phyloP scores from a whole-genome alignment of 2,329 filamentous ascomycete species.

The Colletotrichum orchidophilum region DNA sequence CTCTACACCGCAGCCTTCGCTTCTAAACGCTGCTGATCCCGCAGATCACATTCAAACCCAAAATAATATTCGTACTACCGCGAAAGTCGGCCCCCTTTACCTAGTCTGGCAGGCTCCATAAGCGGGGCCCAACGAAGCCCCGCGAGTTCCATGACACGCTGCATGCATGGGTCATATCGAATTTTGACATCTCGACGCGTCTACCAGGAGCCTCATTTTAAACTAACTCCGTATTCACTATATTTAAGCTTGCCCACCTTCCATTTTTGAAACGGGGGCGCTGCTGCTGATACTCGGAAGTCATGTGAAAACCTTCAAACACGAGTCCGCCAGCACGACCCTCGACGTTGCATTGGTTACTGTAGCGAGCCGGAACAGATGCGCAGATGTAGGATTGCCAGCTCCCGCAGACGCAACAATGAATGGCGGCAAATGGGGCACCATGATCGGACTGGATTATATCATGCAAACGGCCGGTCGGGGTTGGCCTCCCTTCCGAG shows the following conservation, averaged over 20 bases:
- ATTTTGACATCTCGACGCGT: slow-evolving; percentile 11
- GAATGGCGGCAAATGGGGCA: background rate
- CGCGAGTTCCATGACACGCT: background rate
- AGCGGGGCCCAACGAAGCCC: slow-evolving; percentile 4
- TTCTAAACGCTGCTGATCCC: slow-evolving; percentile 26
- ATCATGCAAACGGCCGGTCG: background rate
- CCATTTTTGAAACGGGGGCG: background rate
- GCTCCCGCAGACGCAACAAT: background rate
- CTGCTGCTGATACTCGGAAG: background rate
- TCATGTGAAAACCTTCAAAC: background rate
- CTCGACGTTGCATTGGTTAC: background rate
- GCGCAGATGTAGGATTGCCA: background rate
- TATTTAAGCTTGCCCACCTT: slow-evolving; percentile 10
- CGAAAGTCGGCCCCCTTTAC: slow-evolving; percentile 7
- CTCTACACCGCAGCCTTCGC: background rate
- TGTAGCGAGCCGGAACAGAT: background rate
- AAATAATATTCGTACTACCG: slow-evolving; percentile 28
- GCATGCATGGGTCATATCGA: background rate
- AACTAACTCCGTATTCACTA: background rate
- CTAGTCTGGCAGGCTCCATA: slow-evolving; percentile 16
- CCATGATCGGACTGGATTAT: background rate
- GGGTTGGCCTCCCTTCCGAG: background rate
- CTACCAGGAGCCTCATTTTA: slow-evolving; percentile 21
- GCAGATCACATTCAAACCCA: slow-evolving; percentile 32
- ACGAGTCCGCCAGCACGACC: background rate